These are phyloP conservation scores for Fusarium sp. DNA, from an alignment of 2,329 filamentous ascomycete species.

Conservation along the genomic window DNA sequence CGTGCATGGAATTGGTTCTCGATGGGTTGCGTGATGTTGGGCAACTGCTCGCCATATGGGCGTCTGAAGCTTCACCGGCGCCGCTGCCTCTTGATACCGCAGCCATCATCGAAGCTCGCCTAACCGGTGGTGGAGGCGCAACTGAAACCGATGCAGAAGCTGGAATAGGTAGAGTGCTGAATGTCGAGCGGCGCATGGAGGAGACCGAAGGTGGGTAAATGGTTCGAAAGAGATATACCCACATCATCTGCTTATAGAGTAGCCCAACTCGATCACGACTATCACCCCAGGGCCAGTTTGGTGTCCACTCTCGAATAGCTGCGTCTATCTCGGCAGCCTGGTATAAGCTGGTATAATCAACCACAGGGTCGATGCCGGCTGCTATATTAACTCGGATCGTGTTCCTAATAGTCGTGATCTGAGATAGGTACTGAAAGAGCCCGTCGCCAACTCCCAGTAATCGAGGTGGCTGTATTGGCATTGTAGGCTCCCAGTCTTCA, in stretches of 20 bases:
- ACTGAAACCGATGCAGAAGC: constrained; percentile 35
- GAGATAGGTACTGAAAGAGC: constrained; percentile 81
- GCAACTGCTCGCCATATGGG: constrained; percentile 49
- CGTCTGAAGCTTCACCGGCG: constrained; percentile 18
- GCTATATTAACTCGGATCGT: constrained; percentile 77
- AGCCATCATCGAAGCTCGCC: constrained; percentile 55
- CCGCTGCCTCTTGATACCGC: constrained; percentile 45
- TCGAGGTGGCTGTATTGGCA: constrained; percentile 63
- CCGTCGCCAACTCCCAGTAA: constrained; percentile 87
- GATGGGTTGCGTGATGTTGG: constrained; percentile 55
- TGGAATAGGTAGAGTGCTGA: constrained; percentile 47
- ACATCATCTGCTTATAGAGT: constrained; percentile 75
- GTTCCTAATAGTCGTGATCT: constrained; percentile 83
- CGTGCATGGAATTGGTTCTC: constrained; percentile 58
- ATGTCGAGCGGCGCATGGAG: constrained; percentile 50
- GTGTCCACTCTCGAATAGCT: constrained; percentile 80
- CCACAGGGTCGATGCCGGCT: constrained; percentile 72
- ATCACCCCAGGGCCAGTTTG: constrained; percentile 70
- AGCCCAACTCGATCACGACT: constrained; percentile 68
- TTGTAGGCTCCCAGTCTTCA: constrained; percentile 59
- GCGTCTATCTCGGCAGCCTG: constrained; percentile 82
- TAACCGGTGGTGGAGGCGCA: constrained; percentile 39
- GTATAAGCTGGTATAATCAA: constrained; percentile 80
- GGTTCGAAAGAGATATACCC: constrained; percentile 73
- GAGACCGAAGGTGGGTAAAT: constrained; percentile 66